Percentiles rank a stretch among this genome's conserved stretches.
Conservation (phyloP, 441 rosid species). For the Capsella rubella region DNA sequence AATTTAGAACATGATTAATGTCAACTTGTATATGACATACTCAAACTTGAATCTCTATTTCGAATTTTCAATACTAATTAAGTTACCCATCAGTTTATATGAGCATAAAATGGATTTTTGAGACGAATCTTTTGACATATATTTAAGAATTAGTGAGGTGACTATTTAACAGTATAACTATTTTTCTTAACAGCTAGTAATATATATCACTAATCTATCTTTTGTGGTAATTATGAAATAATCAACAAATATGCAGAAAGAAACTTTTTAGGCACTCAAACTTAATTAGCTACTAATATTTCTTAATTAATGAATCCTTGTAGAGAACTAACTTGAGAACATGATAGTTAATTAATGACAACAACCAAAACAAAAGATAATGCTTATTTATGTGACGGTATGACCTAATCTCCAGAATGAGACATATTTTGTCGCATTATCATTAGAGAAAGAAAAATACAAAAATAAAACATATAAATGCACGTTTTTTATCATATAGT, state of each 20-base stretch:
- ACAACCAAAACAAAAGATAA: not conserved
- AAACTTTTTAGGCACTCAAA: not conserved
- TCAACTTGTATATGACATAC: no score
- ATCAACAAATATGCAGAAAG: not conserved
- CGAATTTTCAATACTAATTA: no score
- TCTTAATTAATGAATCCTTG: not conserved
- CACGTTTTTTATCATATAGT: not conserved
- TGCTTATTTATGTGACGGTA: constrained; percentile 2
- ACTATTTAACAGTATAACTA: no score
- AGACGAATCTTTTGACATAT: no score
- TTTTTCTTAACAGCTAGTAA: no score
- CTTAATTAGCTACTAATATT: not conserved
- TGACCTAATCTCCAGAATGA: constrained; percentile 3
- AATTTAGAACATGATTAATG: no score
- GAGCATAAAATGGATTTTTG: no score
- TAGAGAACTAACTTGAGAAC: not conserved
- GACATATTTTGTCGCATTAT: constrained; percentile 7
- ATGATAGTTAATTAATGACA: not conserved
- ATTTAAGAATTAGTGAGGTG: no score
- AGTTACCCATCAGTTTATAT: no score
- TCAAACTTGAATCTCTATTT: no score
- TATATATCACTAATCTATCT: no score
- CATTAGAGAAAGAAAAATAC: not conserved
- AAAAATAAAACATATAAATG: not conserved
- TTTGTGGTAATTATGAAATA: no score